A percentile compares a stretch with the other conserved stretches of the same genome.
phyloP scores from a whole-genome alignment of 2,329 filamentous ascomycete species.

The Simplicillium aogashimaense region DNA sequence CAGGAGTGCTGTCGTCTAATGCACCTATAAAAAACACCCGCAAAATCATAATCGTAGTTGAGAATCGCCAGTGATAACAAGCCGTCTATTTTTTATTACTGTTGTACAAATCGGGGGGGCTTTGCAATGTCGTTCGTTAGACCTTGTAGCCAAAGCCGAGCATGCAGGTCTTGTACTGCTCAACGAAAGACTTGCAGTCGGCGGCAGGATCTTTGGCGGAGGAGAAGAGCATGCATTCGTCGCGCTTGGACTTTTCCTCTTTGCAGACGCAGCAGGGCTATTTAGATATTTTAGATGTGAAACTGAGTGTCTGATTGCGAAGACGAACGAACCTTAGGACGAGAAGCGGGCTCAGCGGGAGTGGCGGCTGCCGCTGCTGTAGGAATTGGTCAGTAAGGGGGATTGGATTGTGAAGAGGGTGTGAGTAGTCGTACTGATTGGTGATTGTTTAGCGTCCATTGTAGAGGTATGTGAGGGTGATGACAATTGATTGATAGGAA shows the following conservation, averaged over 20 bases:
- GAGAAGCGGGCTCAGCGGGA: constrained; percentile 6
- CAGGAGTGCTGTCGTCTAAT: too few relatives aligned
- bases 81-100: constrained; percentile 10
- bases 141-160: constrained; percentile 80
- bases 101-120: not conserved
- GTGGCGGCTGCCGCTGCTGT: not conserved
- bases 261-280: constrained; percentile 98
- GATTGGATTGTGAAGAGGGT: not conserved
- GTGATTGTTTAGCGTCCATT: not conserved
- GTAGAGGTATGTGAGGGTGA: not conserved
- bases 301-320: not conserved
- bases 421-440: not conserved
- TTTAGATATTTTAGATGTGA: constrained; percentile 4
- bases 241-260: constrained; percentile 80
- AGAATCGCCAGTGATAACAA: not conserved
- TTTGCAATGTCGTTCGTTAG: constrained; percentile 16
- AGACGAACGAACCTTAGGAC: constrained; percentile 6
- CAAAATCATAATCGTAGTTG: constrained; percentile 7
- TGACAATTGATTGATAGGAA: not conserved
- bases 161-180: constrained; percentile 88
- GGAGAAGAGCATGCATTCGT: constrained; percentile 99
- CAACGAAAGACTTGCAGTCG: constrained; percentile 75
- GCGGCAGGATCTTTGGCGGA: constrained; percentile 69
- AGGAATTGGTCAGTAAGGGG: not conserved
- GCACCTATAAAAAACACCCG: too few relatives aligned